Base-by-base conservation (phyloP, 1,139 yeast species). In the Suhomyces coccinellae region DNA sequence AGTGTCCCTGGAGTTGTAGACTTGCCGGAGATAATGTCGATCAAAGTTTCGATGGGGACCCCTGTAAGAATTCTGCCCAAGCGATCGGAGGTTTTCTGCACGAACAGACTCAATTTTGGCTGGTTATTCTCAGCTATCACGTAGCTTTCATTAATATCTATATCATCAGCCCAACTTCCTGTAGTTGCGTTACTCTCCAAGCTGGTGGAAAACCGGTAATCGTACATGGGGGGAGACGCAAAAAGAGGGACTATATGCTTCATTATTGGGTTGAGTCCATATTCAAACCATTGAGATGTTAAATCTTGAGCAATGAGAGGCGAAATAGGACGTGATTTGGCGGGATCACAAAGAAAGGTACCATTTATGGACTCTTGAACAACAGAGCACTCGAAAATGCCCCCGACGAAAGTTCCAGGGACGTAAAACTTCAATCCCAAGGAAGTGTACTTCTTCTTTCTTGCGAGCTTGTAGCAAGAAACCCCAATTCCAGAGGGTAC, bases 351-450 rank as follows among this genome's bases (percentile, higher is more conserved):
- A n/a, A 50, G 43, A 35, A 57, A 52, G 1, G 58, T 53, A 15
- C 60, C 51, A 50, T 12, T 59, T 57, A 7, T 46, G 41, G 2
- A 54, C 15, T 2, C n/a, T 15, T 9, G 14, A 14, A 6, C 24
- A 8, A 12, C 15, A 3, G 74, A 67, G 55, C 88, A 83, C 50
- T 75, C 75, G 58, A 74, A 86, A 7, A 86, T 52, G 0, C 84
- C 91, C 6, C 95, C 95, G 1, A 86, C 79, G 61, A 80, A 75
- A 0, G 85, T 75, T 36, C 72, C 68, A 0, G 91, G 89, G 22
- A 80, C 64, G 54, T 75, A 84, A 15, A 83, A 60, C 6, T 77
- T 69, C 30, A 79, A 51, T 20, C 73, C 62, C 39, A 85, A 66
- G 29, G 61, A 60, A 1, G 83, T 81, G 54, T 82, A 85, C 55